Base-by-base conservation (phyloP, 805 yeast genomes). In the Saccharomyces mikatae region DNA sequence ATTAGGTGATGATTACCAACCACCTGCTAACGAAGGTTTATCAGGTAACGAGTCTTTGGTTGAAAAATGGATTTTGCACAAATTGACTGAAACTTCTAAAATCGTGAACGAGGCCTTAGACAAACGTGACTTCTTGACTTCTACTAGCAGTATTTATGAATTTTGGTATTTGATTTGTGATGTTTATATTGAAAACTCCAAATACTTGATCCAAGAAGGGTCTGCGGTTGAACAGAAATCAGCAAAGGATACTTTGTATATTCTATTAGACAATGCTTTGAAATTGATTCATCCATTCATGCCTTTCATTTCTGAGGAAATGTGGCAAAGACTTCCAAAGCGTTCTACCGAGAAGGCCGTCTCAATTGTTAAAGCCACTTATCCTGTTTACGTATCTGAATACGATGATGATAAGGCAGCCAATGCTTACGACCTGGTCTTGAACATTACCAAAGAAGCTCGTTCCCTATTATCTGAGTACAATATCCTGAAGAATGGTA, bases 301-400 rank as follows among this genome's bases (percentile, higher is more conserved):
- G 99, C 99, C 99, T 44, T 94, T 82, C 70, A 77, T 94, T 62
- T 86, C 98, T 49, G 99, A 94, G 74, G 99, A 94, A 78, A 82
- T 94, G 88, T 94, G 97, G 97, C 99, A 94, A 77, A 88, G 98
- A 74, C 77, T 94, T 67, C 98, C 98, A 64, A 86, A 87, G 67
- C 44, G 44, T 36, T 36, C 44, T 24, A 75, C 83, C 52, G 97
- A 88, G 64, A 73, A 74, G 24, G 76, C 89, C 28, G 75, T 72
- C 51, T 80, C 97, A 22, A 89, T 94, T 70, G 84, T 83, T 51
- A 81, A 82, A 68, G 96, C 97, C 46, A 63, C 77, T 50, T 94
- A 83, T 76, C 99, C 99, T 54, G 80, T 72, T 53, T 85, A 76
- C 71, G 75, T 76, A 52, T 63, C 74, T 53, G 81, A 80, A 53